A percentile compares a stretch with the other conserved stretches of the same genome.
Conservation (phyloP, 495 filamentous ascomycete species). For the Sordaria brevicollis region DNA sequence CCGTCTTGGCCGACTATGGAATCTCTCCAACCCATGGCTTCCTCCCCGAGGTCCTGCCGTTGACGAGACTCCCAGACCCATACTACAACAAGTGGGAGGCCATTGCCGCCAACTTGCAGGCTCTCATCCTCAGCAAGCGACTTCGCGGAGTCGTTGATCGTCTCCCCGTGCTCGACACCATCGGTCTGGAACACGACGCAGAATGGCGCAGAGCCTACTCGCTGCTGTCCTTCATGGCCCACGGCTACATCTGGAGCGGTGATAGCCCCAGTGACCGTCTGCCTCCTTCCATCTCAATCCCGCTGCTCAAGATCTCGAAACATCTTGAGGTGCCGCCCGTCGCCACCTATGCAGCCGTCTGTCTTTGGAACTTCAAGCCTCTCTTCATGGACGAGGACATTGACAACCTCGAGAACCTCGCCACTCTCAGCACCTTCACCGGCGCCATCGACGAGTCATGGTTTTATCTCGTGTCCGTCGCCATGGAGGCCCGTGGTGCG, state of each 20-base stretch:
- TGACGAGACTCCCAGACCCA: conserved; percentile 67
- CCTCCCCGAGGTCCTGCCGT: conserved; percentile 70
- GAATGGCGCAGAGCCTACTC: conserved; percentile 92
- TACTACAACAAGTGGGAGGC: conserved; percentile 94
- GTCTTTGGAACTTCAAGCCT: conserved; percentile 93
- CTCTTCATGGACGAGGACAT: conserved; percentile 72
- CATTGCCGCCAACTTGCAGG: conserved; percentile 74
- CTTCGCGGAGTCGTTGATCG: conserved; percentile 64
- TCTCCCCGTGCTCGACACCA: conserved; percentile 73
- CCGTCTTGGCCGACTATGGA: conserved; percentile 70
- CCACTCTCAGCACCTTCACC: conserved; percentile 83
- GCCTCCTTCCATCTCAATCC: conserved; percentile 74
- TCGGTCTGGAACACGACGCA: conserved; percentile 63
- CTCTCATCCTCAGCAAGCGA: conserved; percentile 71
- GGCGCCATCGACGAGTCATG: conserved; percentile 93
- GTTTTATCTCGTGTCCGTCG: conserved; percentile 94
- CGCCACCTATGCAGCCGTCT: conserved; percentile 85
- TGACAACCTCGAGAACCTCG: conserved; percentile 73
- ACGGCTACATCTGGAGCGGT: conserved; percentile 93
- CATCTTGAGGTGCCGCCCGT: conserved; percentile 85
- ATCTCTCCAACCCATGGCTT: conserved; percentile 83
- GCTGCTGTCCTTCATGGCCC: conserved; percentile 76
- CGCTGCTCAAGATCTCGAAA: conserved; percentile 66
- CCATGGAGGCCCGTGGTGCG: conserved; percentile 86
- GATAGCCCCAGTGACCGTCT: conserved; percentile 71